phyloP scores from a whole-genome alignment of 305 asterid species.

The Coffea humblotiana region DNA sequence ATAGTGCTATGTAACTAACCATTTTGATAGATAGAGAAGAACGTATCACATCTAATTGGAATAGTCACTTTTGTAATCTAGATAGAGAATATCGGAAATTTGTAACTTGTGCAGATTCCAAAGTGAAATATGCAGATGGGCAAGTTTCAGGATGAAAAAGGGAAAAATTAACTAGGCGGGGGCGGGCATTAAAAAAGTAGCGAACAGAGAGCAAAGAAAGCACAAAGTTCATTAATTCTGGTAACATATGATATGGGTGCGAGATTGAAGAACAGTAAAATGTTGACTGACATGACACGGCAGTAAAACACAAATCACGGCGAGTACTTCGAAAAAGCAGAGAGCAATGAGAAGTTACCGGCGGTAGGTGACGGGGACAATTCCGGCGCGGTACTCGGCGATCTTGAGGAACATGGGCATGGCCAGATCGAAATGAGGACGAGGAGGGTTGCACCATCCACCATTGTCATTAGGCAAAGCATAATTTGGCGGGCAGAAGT shows the following conservation, averaged over 20 bases:
- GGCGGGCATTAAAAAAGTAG: no score
- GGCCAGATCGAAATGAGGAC: conserved; percentile 86
- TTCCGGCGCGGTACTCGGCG: conserved; percentile 81
- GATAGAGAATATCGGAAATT: no score
- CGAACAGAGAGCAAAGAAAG: not conserved
- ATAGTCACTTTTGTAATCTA: no score
- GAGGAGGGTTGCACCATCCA: conserved; percentile 92
- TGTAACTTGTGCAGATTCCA: no score
- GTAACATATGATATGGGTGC: not conserved
- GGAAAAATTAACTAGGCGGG: no score
- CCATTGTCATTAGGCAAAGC: conserved; percentile 76
- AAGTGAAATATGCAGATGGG: no score
- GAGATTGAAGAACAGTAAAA: not conserved
- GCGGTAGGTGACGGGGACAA: conserved; percentile 72
- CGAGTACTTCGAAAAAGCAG: not conserved
- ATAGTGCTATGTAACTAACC: not conserved
- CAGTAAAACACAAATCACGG: not conserved
- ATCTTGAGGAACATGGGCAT: conserved; percentile 87
- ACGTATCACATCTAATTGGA: not conserved
- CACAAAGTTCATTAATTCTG: not conserved
- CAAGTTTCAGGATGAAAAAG: no score
- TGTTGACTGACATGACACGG: not conserved
- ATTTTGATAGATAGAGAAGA: not conserved
- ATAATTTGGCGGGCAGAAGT: conserved; percentile 76
- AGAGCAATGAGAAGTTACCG: conserved; percentile 33